These are phyloP conservation scores for Xylariales sp. DNA, from an alignment of 2,329 filamentous ascomycete genomes.

Conservation along the genomic window DNA sequence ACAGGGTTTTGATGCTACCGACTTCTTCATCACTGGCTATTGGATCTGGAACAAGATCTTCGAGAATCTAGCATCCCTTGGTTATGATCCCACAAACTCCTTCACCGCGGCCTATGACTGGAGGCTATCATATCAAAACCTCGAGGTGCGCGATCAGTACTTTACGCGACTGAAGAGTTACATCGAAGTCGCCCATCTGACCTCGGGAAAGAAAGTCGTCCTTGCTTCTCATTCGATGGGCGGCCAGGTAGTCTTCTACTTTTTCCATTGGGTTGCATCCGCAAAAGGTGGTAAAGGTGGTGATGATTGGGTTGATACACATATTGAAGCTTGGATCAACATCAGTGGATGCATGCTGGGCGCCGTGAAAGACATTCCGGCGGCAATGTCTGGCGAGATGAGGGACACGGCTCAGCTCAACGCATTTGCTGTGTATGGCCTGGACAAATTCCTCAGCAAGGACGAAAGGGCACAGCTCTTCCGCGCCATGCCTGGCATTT, in stretches of 20 bases:
- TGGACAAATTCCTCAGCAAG: conserved; percentile 90
- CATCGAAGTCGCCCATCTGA: conserved; percentile 76
- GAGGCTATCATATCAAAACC: conserved; percentile 84
- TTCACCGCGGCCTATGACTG: conserved; percentile 79
- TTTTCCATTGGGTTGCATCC: conserved; percentile 77
- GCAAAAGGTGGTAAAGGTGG: conserved; percentile 76
- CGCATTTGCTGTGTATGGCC: conserved; percentile 89
- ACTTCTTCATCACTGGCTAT: conserved; percentile 88
- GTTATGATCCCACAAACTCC: conserved; percentile 81
- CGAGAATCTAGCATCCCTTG: conserved; percentile 91
- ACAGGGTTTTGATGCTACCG: conserved; percentile 94
- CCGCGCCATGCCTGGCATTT: conserved; percentile 93
- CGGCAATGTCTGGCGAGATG: conserved; percentile 94
- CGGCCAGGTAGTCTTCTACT: conserved; percentile 86
- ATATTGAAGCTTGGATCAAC: conserved; percentile 96
- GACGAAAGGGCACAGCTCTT: conserved; percentile 92
- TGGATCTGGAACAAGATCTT: conserved; percentile 99
- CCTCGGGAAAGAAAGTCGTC: conserved; percentile 73
- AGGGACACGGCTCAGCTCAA: conserved; percentile 96
- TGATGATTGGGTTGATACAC: conserved; percentile 79
- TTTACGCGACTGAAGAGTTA: conserved; percentile 87
- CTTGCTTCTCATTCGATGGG: conserved; percentile 96
- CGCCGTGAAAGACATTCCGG: conserved; percentile 83
- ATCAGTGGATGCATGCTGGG: conserved; percentile 98
- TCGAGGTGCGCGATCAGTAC: conserved; percentile 88